phyloP scores from a whole-genome alignment of 257 asterid species.

The Nicotiana undulata region DNA sequence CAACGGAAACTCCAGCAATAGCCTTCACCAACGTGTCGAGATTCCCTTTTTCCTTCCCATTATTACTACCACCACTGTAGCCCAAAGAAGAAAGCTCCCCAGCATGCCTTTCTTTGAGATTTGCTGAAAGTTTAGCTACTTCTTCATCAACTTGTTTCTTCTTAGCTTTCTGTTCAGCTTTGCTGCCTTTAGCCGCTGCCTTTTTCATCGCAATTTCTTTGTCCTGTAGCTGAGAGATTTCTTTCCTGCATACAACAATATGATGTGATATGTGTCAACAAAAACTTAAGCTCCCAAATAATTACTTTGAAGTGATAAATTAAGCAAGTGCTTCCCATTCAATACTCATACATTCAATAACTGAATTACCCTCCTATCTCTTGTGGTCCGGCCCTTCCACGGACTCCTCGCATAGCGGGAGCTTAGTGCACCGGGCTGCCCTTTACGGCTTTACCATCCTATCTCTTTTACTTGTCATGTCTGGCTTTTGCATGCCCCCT shows the following conservation, averaged over 20 bases:
- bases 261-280: background rate
- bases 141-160: conserved; percentile 96
- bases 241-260: conserved; percentile 54
- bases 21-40: conserved; percentile 75
- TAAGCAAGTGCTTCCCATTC: background rate
- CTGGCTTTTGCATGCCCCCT: no score
- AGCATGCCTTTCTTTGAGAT: conserved; percentile 69
- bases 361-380: no score
- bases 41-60: conserved; percentile 48
- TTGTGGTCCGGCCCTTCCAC: no score
- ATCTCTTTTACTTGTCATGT: no score
- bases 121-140: conserved; percentile 49
- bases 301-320: background rate
- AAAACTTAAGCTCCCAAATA: background rate
- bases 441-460: no score
- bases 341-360: background rate
- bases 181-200: conserved; percentile 96
- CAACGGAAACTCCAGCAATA: conserved; percentile 79
- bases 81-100: conserved; percentile 74
- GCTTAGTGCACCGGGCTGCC: no score
- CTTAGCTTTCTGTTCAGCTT: conserved; percentile 96
- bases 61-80: conserved; percentile 26
- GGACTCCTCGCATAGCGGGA: no score
- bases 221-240: conserved; percentile 65
- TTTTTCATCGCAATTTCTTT: conserved; percentile 77